phyloP scores from a whole-genome alignment of 2,329 filamentous ascomycete species.

The Cucurbitaria berberidis region DNA sequence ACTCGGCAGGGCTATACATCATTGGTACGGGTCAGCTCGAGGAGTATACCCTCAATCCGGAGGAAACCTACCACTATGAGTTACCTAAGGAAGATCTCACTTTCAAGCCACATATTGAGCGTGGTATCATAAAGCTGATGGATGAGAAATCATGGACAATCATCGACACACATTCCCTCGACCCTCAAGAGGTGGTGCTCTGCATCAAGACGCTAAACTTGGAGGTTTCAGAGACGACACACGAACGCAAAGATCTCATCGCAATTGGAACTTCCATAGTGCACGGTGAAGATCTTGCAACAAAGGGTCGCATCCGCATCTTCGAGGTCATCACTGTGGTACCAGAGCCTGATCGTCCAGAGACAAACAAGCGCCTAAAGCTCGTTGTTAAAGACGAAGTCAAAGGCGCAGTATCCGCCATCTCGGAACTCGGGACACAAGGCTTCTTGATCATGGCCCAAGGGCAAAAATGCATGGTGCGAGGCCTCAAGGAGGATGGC shows the following conservation, averaged over 20 bases:
- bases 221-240: constrained; percentile 88
- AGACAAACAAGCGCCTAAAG: constrained; percentile 85
- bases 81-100: constrained; percentile 71
- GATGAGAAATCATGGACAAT: constrained; percentile 78
- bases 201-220: constrained; percentile 83
- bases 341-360: constrained; percentile 81
- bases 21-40: constrained; percentile 71
- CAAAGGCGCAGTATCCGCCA: constrained; percentile 85
- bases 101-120: constrained; percentile 71
- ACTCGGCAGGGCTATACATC: constrained; percentile 77
- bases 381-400: constrained; percentile 89
- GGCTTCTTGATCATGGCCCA: constrained; percentile 90
- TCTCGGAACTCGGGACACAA: constrained; percentile 84
- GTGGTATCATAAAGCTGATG: constrained; percentile 77
- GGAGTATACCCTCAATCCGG: constrained; percentile 77
- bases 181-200: constrained; percentile 76
- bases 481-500: constrained; percentile 93
- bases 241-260: constrained; percentile 82
- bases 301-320: constrained; percentile 83
- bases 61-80: constrained; percentile 82
- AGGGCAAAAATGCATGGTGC: constrained; percentile 96
- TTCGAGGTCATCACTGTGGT: constrained; percentile 93
- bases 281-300: constrained; percentile 89
- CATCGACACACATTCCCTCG: constrained; percentile 77
- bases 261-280: constrained; percentile 83